A percentile compares a stretch with the other conserved stretches of the same genome.
Evolutionary conservation across 2,329 filamentous ascomycete genomes (phyloP).

Genomic region (Botryotinia convoluta): DNA sequence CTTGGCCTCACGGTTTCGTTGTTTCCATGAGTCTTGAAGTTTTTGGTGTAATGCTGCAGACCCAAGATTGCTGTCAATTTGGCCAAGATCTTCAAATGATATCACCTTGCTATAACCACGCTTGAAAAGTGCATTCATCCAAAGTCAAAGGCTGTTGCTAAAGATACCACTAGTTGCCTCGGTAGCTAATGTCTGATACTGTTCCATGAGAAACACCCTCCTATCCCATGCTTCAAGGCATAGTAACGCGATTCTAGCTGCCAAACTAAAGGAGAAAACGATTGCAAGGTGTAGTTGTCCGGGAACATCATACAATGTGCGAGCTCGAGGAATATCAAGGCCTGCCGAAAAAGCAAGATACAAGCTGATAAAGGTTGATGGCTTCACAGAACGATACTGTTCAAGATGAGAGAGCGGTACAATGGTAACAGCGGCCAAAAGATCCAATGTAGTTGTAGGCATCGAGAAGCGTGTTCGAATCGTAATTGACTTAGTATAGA

Average conservation of each 20-base stretch:
- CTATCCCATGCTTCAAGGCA: slow-evolving; percentile 24
- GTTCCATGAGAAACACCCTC: slow-evolving; percentile 5
- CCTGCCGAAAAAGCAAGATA: not conserved
- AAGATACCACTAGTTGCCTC: slow-evolving; percentile 38
- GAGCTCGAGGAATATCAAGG: not conserved
- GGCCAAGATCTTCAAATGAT: not conserved
- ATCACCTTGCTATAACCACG: not conserved
- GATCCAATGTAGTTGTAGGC: not conserved
- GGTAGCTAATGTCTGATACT: slow-evolving; percentile 1
- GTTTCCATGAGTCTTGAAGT: not conserved
- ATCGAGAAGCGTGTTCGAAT: not conserved
- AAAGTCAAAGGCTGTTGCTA: slow-evolving; percentile 37
- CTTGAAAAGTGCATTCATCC: slow-evolving; percentile 33
- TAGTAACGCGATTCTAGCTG: slow-evolving; percentile 21
- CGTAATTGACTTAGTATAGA: not conserved
- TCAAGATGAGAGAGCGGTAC: slow-evolving; percentile 18
- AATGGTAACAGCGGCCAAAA: not conserved
- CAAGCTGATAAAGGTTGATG: not conserved
- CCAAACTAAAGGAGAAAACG: slow-evolving; percentile 20
- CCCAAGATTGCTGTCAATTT: not conserved
- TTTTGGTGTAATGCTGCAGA: not conserved
- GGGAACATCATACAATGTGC: not conserved
- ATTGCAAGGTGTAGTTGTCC: slow-evolving; percentile 10
- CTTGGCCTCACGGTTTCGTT: not conserved
- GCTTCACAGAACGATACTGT: slow-evolving; percentile 6